Evolutionary conservation across 257 asterid species (phyloP), one percentile per base, ranked within the genome.

Genomic region (Gardenia jasminoides): DNA sequence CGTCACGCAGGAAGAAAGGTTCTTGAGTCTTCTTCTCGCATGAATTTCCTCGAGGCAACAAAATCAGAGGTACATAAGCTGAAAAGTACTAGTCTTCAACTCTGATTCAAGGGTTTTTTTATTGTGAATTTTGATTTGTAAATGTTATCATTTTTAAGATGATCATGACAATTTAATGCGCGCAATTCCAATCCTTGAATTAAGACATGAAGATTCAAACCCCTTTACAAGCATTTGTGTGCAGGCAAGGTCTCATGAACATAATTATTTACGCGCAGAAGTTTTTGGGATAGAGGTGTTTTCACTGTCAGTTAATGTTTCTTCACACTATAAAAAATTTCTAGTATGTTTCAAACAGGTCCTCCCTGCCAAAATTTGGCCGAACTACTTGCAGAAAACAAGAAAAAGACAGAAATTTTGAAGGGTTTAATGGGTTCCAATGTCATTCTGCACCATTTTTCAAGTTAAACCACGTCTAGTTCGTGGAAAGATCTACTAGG

Each of bases 1-100:
- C 47, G 47, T 33, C 73, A 30, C 59, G 80, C 88, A 82, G 88
- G 73, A 75, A 80, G 47, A 47, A 74, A 74, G 59, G 78, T 58
- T 67, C 75, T 65, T 36, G 70, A 43, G 43, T 77, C 83, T 74
- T 70, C 81, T 67, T 73, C 67, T 58, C 65, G 36, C 67, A 70
- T 50, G 76, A 73, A 71, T 15, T 70, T 74, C 81, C 78, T 66
- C 66, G 80, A 74, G 59, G 28, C 79, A 44, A 31, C 70, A 56
- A 72, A 62, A 74, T 46, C 79, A 11, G 28, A 85, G 86, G 88
- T 79, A 82, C 65, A 30, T 20, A 39, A 58, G 65, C 13, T 56
- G 64, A 56, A 56, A 56, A 56, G 64, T 56, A 56, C 28, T 56
- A 7, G 64, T 56, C 64, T 56, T 22, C 64, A 19, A 56, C 26